A percentile compares a stretch with the other conserved stretches of the same genome.
Conservation (phyloP, 257 asterid species). For the Handroanthus guayacan region DNA sequence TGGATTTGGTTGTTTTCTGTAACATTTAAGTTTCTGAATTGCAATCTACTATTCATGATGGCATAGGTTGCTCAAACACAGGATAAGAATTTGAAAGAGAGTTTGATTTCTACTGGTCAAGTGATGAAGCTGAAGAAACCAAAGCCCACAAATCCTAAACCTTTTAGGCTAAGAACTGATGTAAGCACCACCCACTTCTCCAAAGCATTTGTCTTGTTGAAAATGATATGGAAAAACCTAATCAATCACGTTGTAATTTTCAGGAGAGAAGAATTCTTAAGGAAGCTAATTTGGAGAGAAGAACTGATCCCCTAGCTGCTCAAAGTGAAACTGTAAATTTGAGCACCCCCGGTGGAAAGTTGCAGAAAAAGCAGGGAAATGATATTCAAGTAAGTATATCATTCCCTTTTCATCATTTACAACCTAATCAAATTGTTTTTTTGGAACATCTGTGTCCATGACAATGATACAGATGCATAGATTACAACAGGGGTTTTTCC, state of each 20-base stretch:
- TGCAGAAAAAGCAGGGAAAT: conserved; percentile 46
- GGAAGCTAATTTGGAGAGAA: conserved; percentile 78
- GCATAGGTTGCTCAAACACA: conserved; percentile 51
- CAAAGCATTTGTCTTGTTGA: conserved; percentile 1
- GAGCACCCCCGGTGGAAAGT: conserved; percentile 42
- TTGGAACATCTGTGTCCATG: too few species aligned
- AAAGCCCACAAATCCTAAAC: conserved; percentile 89
- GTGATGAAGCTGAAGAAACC: conserved; percentile 70
- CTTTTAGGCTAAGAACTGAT: conserved; percentile 95
- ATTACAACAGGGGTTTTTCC: neutral
- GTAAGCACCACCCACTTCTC: conserved; percentile 54
- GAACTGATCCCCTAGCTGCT: conserved; percentile 37
- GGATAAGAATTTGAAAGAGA: conserved; percentile 53
- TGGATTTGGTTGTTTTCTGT: conserved; percentile 1
- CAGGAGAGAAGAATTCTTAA: conserved; percentile 94
- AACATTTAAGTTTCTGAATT: conserved; percentile 27
- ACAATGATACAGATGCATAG: conserved; percentile 10
- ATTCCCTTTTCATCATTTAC: neutral
- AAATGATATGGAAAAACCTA: conserved; percentile 20
- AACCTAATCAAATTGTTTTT: too few species aligned
- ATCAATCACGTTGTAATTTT: conserved; percentile 37
- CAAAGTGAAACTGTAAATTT: conserved; percentile 44
- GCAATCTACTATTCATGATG: neutral
- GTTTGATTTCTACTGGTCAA: conserved; percentile 37
- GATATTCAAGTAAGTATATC: conserved; percentile 51